Conservation (phyloP, 1,139 yeast species). For the Zygoascus hellenicus region DNA sequence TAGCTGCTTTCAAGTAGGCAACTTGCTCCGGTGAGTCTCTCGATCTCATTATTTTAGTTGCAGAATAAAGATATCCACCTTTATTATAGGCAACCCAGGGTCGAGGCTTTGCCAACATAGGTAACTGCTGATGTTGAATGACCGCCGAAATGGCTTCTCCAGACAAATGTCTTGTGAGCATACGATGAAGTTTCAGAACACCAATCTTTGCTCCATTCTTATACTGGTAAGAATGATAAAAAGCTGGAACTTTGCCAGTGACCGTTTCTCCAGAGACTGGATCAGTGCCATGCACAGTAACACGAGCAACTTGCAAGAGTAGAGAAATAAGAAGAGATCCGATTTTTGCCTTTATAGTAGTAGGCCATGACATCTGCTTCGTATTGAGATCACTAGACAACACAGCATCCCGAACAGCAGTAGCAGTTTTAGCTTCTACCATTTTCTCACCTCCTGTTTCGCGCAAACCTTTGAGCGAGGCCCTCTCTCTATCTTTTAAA, state of each 20-base stretch:
- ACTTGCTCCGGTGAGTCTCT: constrained; percentile 85
- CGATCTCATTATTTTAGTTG: constrained; percentile 61
- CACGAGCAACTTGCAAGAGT: constrained; percentile 74
- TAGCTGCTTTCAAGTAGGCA: constrained; percentile 83
- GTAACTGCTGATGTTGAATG: constrained; percentile 82
- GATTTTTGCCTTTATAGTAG: constrained; percentile 63
- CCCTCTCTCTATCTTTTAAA: constrained; percentile 41
- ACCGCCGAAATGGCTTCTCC: constrained; percentile 61
- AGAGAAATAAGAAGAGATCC: constrained; percentile 77
- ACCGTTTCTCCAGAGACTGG: constrained; percentile 67
- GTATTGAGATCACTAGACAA: constrained; percentile 28
- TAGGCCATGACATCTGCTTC: constrained; percentile 52
- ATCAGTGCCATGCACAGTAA: constrained; percentile 69
- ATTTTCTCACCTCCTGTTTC: constrained; percentile 3
- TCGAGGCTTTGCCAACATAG: constrained; percentile 86
- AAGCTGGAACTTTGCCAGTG: constrained; percentile 78
- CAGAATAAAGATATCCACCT: constrained; percentile 77
- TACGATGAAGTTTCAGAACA: constrained; percentile 68
- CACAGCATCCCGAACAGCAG: constrained; percentile 19
- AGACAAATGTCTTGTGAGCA: constrained; percentile 51
- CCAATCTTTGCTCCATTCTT: constrained; percentile 77
- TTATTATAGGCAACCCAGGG: constrained; percentile 78
- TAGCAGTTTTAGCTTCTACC: constrained; percentile 7
- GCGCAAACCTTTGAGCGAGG: constrained; percentile 35
- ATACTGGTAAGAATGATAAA: constrained; percentile 82